Evolutionary conservation across 2,329 filamentous ascomycete species (phyloP), one percentile per base, ranked within the genome.

Genomic region (Botrytis medusae): DNA sequence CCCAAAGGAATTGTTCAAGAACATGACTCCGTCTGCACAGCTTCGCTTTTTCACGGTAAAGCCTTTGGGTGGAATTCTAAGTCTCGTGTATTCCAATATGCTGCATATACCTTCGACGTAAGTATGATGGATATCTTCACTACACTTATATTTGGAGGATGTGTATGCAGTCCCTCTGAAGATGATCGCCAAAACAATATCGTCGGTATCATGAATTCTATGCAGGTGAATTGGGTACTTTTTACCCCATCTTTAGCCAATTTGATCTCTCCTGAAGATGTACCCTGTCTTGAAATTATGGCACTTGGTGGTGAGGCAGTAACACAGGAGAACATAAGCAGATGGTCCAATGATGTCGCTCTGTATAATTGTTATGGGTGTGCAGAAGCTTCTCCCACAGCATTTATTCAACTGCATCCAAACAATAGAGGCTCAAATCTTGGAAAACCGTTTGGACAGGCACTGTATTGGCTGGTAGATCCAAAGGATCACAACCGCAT

Each of bases 401-500:
- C 71, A 29, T 25, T 37, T 37, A 54, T 18, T n/a, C 14, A 44
- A 59, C 37, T 70, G 60, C 64, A 73, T 5, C 54, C 71, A n/a
- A 76, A 59, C 9, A 46, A 40, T 54, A 71, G 70, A 51, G 73
- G 69, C n/a, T 44, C 32, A 18, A 32, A 32, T 29, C 51, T 72
- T 48, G 74, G 74, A 29, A 61, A 34, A 54, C 25, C 29, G 40
- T 68, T 62, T 40, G 65, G n/a, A 1, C 40, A 34, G 8, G 46
- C 44, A 22, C 20, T 64, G 3, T 65, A 18, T 29, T 85, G 84
- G 82, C 76, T 86, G 37, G 80, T 84, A 9, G 81, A 86, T 65
- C 81, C 83, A 6, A 74, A 78, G 10, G 79, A 84, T 40, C 79
- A 81, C 32, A 77, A 84, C 51, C 79, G 60, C n/a, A 78, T 83